A percentile compares a stretch with the other conserved stretches of the same genome.
Conservation (phyloP, 495 filamentous ascomycete species). For the Penicillium desertorum region DNA sequence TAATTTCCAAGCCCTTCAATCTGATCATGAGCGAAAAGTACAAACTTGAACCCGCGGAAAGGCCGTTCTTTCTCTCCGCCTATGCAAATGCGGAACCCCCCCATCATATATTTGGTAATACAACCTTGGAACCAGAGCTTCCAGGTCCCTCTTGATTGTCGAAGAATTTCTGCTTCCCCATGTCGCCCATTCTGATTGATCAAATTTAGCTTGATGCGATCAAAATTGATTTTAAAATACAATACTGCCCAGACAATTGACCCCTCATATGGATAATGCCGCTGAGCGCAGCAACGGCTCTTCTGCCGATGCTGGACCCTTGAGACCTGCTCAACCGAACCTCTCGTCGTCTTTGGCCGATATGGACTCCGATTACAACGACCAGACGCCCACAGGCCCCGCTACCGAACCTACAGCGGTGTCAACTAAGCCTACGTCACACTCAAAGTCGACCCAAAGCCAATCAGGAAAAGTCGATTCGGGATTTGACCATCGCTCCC, state of each 20-base stretch:
- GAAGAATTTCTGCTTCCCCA: not conserved
- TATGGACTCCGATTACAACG: slow-evolving; percentile 21
- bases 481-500: slow-evolving; percentile 24
- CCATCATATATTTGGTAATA: slow-evolving; percentile 10
- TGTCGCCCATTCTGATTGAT: slow-evolving; percentile 4
- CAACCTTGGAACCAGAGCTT: not conserved
- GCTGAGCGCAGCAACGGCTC: slow-evolving; percentile 38
- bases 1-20: not conserved
- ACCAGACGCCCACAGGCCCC: slow-evolving; percentile 17
- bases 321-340: slow-evolving; percentile 18
- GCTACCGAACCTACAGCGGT: slow-evolving; percentile 15
- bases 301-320: slow-evolving; percentile 29
- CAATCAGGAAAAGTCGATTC: slow-evolving; percentile 22
- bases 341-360: slow-evolving; percentile 9
- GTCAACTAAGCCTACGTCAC: slow-evolving; percentile 16
- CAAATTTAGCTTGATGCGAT: not conserved
- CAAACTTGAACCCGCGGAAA: not conserved
- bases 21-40: not conserved
- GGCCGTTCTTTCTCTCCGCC: slow-evolving; percentile 4
- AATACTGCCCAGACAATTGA: slow-evolving; percentile 51
- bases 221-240: slow-evolving; percentile 20
- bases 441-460: slow-evolving; percentile 16
- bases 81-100: slow-evolving; percentile 7
- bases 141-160: not conserved
- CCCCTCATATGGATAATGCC: slow-evolving; percentile 22